These are phyloP conservation scores for Fusarium begoniae DNA, from an alignment of 2,329 filamentous ascomycete species.

Conservation along the genomic window DNA sequence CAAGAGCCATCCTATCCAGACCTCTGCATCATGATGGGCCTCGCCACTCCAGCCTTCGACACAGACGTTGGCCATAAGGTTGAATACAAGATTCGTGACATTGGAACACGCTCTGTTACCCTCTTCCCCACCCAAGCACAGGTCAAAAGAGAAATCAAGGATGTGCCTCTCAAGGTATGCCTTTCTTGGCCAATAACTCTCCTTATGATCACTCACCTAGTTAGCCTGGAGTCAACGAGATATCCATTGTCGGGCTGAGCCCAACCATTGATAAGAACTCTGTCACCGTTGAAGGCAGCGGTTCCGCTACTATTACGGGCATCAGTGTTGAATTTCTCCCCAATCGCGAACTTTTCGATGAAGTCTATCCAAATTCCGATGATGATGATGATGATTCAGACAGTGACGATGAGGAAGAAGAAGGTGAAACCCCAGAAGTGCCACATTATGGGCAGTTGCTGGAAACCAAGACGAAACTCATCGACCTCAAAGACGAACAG, in stretches of 20 bases:
- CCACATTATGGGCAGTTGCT: constrained; percentile 28
- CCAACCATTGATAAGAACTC: constrained; percentile 66
- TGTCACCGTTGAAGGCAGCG: constrained; percentile 68
- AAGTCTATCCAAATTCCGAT: constrained; percentile 61
- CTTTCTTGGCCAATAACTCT: neutral
- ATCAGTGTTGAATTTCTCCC: constrained; percentile 68
- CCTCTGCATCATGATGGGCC: neutral
- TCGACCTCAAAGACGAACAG: constrained; percentile 40
- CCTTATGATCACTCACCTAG: neutral
- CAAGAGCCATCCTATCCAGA: neutral
- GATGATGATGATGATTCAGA: constrained; percentile 47
- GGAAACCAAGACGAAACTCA: constrained; percentile 45
- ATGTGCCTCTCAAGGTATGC: constrained; percentile 51
- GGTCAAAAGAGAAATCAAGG: constrained; percentile 66
- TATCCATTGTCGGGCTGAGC: constrained; percentile 65
- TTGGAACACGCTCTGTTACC: constrained; percentile 68
- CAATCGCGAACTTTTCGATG: constrained; percentile 63
- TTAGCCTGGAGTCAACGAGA: constrained; percentile 65
- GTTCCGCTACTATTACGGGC: constrained; percentile 66
- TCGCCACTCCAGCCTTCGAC: neutral
- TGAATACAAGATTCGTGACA: constrained; percentile 64
- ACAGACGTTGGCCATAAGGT: constrained; percentile 55
- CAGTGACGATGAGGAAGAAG: constrained; percentile 35
- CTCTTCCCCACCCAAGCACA: constrained; percentile 71
- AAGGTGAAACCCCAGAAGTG: constrained; percentile 39